Evolutionary conservation across 495 filamentous ascomycete genomes (phyloP).

Genomic region (Aspergillus asperescens): DNA sequence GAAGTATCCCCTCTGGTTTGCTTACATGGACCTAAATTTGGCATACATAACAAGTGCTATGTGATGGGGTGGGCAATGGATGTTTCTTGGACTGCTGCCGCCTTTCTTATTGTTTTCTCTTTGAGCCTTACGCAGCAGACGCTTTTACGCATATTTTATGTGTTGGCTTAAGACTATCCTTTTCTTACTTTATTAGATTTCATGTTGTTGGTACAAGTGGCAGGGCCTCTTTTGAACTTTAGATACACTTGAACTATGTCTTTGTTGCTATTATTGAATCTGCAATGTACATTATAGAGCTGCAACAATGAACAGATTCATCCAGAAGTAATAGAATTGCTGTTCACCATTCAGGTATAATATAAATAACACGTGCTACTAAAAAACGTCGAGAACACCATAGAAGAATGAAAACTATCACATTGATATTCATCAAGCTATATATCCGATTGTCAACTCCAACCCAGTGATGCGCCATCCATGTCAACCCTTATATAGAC

Average conservation of each 20-base stretch:
- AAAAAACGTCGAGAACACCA: background rate
- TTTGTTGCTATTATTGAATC: background rate
- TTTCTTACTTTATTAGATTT: background rate
- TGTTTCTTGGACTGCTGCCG: slow-evolving; percentile 4
- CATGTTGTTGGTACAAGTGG: background rate
- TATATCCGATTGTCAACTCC: background rate
- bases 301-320: background rate
- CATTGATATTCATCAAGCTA: background rate
- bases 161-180: background rate
- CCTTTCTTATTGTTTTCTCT: background rate
- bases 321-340: too few species aligned
- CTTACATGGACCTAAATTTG: slow-evolving; percentile 8
- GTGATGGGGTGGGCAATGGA: background rate
- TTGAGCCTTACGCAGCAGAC: background rate
- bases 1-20: background rate
- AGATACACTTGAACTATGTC: background rate
- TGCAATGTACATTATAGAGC: background rate
- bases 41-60: background rate
- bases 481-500: background rate
- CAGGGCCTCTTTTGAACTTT: background rate
- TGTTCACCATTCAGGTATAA: too few species aligned
- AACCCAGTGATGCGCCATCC: slow-evolving; percentile 4
- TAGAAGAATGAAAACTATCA: background rate
- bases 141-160: background rate
- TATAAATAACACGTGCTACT: too few species aligned